Percentiles rank a stretch among this genome's conserved stretches.
phyloP scores from a whole-genome alignment of 2,329 filamentous ascomycete genomes.

The Talaromyces atroroseus region DNA sequence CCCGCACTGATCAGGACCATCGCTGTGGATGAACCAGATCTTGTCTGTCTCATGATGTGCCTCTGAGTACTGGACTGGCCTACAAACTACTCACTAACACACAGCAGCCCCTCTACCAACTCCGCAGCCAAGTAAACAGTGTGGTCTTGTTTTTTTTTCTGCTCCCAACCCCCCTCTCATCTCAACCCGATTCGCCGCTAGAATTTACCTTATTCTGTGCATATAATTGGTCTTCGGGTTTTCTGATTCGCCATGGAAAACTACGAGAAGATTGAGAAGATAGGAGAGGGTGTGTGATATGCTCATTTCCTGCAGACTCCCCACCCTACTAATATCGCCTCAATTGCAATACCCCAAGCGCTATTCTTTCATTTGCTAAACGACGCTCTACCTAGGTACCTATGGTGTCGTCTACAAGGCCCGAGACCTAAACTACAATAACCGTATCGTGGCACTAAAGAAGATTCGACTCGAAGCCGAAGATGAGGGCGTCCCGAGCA shows the following conservation, averaged over 20 bases:
- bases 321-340: background rate
- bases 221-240: background rate
- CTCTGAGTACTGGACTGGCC: background rate
- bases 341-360: background rate
- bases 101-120: conserved; percentile 1
- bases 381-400: conserved; percentile 56
- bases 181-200: background rate
- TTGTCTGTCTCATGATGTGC: conserved; percentile 28
- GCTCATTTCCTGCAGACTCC: background rate
- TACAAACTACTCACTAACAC: conserved; percentile 7
- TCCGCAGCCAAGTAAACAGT: background rate
- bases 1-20: conserved; percentile 37
- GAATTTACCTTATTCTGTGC: background rate
- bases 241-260: conserved; percentile 65
- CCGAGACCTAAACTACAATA: conserved; percentile 71
- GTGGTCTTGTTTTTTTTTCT: background rate
- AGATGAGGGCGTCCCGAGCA: conserved; percentile 88
- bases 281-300: conserved; percentile 71
- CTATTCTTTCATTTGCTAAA: background rate
- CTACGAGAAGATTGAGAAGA: conserved; percentile 95
- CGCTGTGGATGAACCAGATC: background rate
- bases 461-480: conserved; percentile 94
- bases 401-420: conserved; percentile 97
- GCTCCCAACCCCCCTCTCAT: background rate
- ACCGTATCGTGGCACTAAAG: conserved; percentile 86